These are phyloP conservation scores for Umbilicaria muhlenbergii DNA, from an alignment of 495 filamentous ascomycete genomes.

Conservation along the genomic window DNA sequence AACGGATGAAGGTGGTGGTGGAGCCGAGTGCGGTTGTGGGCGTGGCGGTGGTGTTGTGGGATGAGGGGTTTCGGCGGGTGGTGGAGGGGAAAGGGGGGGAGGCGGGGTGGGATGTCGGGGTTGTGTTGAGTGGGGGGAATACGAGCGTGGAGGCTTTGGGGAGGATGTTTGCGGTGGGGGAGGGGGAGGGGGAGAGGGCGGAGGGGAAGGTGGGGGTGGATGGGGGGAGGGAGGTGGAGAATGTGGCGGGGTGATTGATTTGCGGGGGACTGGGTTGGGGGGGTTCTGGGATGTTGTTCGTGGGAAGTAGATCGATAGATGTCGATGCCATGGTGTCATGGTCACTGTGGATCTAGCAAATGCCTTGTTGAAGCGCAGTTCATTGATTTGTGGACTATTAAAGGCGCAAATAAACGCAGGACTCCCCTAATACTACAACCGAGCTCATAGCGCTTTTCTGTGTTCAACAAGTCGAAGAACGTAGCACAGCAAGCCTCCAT, in stretches of 20 bases:
- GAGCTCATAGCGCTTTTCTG: too few relatives aligned
- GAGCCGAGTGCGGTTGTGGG: conserved; percentile 84
- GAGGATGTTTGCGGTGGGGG: conserved; percentile 37
- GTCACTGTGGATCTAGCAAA: too few relatives aligned
- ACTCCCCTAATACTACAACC: too few relatives aligned
- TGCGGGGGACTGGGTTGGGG: too few relatives aligned
- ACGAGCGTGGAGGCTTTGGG: conserved; percentile 65
- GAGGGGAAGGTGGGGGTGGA: conserved; percentile 21
- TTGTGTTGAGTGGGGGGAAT: conserved; percentile 87
- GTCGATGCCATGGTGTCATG: too few relatives aligned
- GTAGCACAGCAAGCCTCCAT: too few relatives aligned
- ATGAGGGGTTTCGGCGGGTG: conserved; percentile 63
- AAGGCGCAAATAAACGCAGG: too few relatives aligned
- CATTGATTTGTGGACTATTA: too few relatives aligned
- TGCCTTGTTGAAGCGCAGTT: too few relatives aligned
- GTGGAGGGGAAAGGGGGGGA: conserved; percentile 57
- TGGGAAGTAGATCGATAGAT: too few relatives aligned
- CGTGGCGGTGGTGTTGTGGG: conserved; percentile 66
- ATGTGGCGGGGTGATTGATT: conserved; percentile 30
- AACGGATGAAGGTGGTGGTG: conserved; percentile 82
- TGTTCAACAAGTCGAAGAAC: too few relatives aligned
- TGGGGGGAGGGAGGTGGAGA: conserved; percentile 26
- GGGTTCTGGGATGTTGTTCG: too few relatives aligned
- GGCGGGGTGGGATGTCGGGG: conserved; percentile 71
- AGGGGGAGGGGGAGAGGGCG: conserved; percentile 15